phyloP scores from a whole-genome alignment of 2,329 filamentous ascomycete genomes.

The Malbranchea zuffiana region DNA sequence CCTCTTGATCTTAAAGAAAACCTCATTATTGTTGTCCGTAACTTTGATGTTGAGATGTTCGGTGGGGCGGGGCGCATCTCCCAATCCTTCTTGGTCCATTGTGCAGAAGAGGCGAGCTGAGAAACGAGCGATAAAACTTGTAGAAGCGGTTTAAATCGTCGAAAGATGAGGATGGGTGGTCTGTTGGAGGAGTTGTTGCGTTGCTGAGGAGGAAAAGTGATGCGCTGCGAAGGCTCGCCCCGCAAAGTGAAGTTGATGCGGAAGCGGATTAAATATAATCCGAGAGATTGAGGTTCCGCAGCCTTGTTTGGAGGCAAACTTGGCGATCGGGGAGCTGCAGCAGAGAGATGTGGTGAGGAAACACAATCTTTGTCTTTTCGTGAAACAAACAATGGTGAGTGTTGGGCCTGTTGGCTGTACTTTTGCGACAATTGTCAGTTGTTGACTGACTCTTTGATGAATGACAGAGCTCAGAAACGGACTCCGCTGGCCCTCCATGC shows the following conservation, averaged over 20 bases:
- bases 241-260: constrained; percentile 3
- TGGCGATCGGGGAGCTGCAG: too few relatives aligned
- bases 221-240: too few relatives aligned
- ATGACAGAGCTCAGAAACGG: too few relatives aligned
- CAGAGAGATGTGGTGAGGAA: too few relatives aligned
- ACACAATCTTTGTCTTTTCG: too few relatives aligned
- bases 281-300: neutral
- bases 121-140: too few relatives aligned
- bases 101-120: neutral
- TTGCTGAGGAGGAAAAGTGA: neutral
- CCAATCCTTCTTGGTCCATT: constrained; percentile 16
- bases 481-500: constrained; percentile 60
- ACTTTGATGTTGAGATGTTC: constrained; percentile 99
- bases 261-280: constrained; percentile 6
- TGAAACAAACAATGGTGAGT: too few relatives aligned
- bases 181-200: neutral
- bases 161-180: neutral
- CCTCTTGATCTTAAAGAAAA: constrained; percentile 99
- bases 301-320: too few relatives aligned
- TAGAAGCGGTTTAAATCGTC: too few relatives aligned
- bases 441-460: too few relatives aligned
- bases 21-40: constrained; percentile 98
- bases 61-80: constrained; percentile 24
- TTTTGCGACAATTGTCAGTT: too few relatives aligned
- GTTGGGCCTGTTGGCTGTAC: too few relatives aligned